Base-by-base conservation (phyloP, 192 early-diverging fungal species). In the Coemansia sp. region DNA sequence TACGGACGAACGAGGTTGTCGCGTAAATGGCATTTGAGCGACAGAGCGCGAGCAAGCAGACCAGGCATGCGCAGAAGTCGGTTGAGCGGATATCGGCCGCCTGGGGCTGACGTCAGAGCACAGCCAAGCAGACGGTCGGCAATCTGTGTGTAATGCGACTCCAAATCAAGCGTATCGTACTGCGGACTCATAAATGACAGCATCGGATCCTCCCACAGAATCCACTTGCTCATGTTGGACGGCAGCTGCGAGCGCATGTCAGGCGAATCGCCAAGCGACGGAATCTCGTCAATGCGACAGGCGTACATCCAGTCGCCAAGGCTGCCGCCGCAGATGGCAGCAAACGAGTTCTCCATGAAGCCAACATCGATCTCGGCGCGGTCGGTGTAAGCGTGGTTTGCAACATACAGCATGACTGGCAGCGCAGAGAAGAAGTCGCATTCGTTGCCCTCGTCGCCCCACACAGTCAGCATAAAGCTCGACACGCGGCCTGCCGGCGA, bases 401-500 rank as follows among this genome's bases (percentile, higher is more conserved):
- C 88, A 67, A 87, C 95, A 56, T 91, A 92, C 19, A 90, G 69
- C 67, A 95, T 76, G 6, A 86, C 92, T 13, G 94, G 94, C 41
- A 95, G 77, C 13, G 90, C 79, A 0, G 93, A 93, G 69, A 86
- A 91, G 74, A 94, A 86, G 71, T 94, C 94, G 71, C 90, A 95
- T 78, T 95, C 94, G 76, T 94, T 93, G 45, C 93, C 94, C 64
- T 95, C 94, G 71, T 95, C 94, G 21, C 94, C 94, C 93, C 93
- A 95, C 15, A 90, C 87, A 1, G 93, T 94, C 48, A 93, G 89
- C 84, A 95, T 92, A 21, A 88, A 85, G 70, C 93, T 92, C 22
- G 77, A 64, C 22, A 93, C 90, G 13, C 86, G 83, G 41, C 78
- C 73, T 11, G 68, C 66, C 0, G 75, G 76, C 16, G 71, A 69